phyloP scores from a whole-genome alignment of 2,329 filamentous ascomycete species.

The Curvularia spicifera region DNA sequence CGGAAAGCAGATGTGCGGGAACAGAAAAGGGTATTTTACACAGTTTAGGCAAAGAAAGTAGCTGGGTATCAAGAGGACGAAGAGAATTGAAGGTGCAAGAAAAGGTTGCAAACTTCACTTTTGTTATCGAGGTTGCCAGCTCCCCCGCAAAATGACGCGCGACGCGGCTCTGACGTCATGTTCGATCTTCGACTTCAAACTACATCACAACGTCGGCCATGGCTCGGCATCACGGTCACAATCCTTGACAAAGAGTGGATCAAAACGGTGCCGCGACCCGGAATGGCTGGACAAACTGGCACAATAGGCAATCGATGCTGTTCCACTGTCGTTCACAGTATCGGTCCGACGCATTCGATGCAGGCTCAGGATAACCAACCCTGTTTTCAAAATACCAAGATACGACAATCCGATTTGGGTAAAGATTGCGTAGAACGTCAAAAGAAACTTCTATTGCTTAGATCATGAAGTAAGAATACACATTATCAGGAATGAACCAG shows the following conservation, averaged over 20 bases:
- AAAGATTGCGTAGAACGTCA: not conserved
- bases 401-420: not conserved
- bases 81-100: not conserved
- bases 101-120: not conserved
- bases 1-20: not conserved
- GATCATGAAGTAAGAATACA: slow-evolving; percentile 4
- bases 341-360: slow-evolving; percentile 1
- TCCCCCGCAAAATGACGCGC: slow-evolving; percentile 18
- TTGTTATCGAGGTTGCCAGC: slow-evolving; percentile 8
- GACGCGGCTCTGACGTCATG: slow-evolving; percentile 17
- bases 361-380: not conserved
- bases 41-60: not conserved
- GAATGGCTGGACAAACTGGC: not conserved
- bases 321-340: not conserved
- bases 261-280: slow-evolving; percentile 12
- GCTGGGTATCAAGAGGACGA: slow-evolving; percentile 16
- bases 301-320: slow-evolving; percentile 3
- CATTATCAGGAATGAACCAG: slow-evolving; percentile 7
- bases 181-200: not conserved
- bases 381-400: not conserved
- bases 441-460: not conserved
- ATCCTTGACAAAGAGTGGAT: slow-evolving; percentile 8
- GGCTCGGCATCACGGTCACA: slow-evolving; percentile 10
- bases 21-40: not conserved
- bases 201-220: slow-evolving; percentile 15